These are phyloP conservation scores for Lotmaria passim DNA, from an alignment of 208 protist genomes.

Conservation along the genomic window DNA sequence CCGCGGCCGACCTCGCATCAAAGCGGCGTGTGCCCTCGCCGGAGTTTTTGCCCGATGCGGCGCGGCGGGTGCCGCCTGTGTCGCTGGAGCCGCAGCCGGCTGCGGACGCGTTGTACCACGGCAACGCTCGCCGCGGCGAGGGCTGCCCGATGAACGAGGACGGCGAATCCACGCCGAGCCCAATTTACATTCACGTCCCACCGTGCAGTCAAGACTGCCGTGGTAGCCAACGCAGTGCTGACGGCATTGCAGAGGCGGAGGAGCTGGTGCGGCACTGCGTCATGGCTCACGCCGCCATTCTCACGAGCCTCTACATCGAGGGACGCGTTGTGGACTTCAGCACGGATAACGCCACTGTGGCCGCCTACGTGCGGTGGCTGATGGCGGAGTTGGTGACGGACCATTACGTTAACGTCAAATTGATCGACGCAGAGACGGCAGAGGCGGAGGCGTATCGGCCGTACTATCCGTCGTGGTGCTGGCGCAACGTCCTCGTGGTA, in stretches of 20 bases:
- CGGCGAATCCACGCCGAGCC: conserved; percentile 33
- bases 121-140: conserved; percentile 62
- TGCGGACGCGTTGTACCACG: conserved; percentile 73
- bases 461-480: conserved; percentile 63
- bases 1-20: not conserved
- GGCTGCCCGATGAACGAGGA: conserved; percentile 71
- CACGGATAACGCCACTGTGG: conserved; percentile 45
- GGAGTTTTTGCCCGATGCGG: conserved; percentile 37
- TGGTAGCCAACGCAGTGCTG: not conserved
- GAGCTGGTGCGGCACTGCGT: conserved; percentile 44
- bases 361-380: conserved; percentile 63
- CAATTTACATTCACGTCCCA: conserved; percentile 56
- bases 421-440: conserved; percentile 11
- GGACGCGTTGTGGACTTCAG: conserved; percentile 64
- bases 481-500: conserved; percentile 46
- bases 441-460: conserved; percentile 15
- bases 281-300: conserved; percentile 67
- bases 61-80: conserved; percentile 36
- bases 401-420: conserved; percentile 37
- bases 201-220: not conserved
- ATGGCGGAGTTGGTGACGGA: conserved; percentile 53
- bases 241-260: conserved; percentile 11
- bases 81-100: conserved; percentile 33
- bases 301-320: conserved; percentile 77
- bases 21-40: not conserved